phyloP scores from a whole-genome alignment of 441 rosid genomes.

The Manihot esculenta region DNA sequence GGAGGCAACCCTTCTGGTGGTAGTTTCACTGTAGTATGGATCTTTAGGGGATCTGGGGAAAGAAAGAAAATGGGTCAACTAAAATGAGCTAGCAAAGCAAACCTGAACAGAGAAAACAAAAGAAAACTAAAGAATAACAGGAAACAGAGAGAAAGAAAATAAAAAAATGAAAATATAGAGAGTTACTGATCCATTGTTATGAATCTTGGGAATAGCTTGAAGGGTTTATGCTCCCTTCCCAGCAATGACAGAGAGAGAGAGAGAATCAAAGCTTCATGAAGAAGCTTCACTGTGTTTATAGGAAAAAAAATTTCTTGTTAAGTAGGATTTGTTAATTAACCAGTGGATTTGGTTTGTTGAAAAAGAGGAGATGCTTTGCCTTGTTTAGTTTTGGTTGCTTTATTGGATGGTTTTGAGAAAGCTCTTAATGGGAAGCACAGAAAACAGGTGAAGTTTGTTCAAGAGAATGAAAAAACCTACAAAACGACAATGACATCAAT shows the following conservation, averaged over 20 bases:
- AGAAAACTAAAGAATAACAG: too few species aligned
- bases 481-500: not conserved
- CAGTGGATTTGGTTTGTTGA: too few species aligned
- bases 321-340: too few species aligned
- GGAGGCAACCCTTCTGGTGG: constrained; percentile 30
- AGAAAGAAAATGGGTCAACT: not conserved
- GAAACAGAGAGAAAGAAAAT: not conserved
- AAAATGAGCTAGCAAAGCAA: too few species aligned
- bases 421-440: not conserved
- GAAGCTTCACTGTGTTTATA: not conserved
- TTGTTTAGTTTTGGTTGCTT: not conserved
- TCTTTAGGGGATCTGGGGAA: constrained; percentile 66
- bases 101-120: not conserved
- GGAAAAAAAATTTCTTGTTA: too few species aligned
- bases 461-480: not conserved
- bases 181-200: constrained; percentile 25
- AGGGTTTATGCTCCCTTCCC: not conserved
- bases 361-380: constrained; percentile 13
- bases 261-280: not conserved
- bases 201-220: not conserved
- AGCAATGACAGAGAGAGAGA: not conserved
- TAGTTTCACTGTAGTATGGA: constrained; percentile 23
- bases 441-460: not conserved
- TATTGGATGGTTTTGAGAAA: not conserved
- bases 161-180: not conserved